Evolutionary conservation across 169 alveolate species (phyloP), one percentile per base, ranked within the genome.

Genomic region (Cryptosporidium xiaoi): DNA sequence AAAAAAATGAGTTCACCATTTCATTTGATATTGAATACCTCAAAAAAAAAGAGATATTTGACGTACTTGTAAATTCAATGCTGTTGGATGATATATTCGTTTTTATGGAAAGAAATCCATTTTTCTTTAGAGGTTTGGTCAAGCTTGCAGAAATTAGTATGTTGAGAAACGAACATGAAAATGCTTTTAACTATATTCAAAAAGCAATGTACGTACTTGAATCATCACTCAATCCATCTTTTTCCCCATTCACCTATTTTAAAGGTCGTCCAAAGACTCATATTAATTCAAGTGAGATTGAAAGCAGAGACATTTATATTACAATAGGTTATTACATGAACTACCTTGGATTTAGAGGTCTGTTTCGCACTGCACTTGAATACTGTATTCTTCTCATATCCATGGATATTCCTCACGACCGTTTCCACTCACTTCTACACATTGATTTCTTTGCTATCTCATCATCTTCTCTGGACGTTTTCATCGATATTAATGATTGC

Each of bases 201-300:
- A 77, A 77, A 15, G 69, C 87, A 58, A 36, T 77, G 16, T 77
- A 77, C 64, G 87, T 77, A 56, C 56, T 77, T 77, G 87, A 60
- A 36, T 77, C 87, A 36, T 77, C 87, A 27, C 36, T 77, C 2
- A 68, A 77, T 77, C 87, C 87, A 34, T 60, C 8, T 44, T 77
- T 77, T 44, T 77, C 87, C 2, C 87, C 87, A 34, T 77, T 77
- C 48, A 58, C 29, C 16, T 60, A 60, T 60, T 24, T 7, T 27
- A 62, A 77, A 40, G 64, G 64, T 2, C 60, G 24, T 33, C 87
- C 87, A 24, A 77, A 24, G 24, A 62, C 71, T 12, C 27, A 33
- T 6, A 40, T 77, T 5, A 77, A 60, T 18, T 60, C 87, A 1
- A 46, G 60, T 60, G 87, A 77, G 2, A 31, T 62, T 10, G 87